Evolutionary conservation across 78 protist species (phyloP), one percentile per base, ranked within the genome.

Genomic region (Dictyostelium intermedium): DNA sequence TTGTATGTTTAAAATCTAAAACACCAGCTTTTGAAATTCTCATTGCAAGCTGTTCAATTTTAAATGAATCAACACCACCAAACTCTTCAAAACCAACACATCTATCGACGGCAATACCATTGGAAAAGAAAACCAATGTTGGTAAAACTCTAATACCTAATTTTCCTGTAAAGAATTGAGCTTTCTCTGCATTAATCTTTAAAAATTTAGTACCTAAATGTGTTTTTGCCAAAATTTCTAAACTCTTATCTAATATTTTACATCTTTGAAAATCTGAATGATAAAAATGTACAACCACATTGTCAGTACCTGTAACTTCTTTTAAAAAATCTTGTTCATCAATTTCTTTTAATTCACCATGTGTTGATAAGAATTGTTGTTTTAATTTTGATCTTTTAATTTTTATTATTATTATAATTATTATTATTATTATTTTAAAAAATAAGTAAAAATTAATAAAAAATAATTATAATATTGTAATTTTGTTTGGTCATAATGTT

Each of bases 11-110:
- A 20, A 89, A 47, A 25, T 85, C 83, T 20, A 93, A 35, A 34
- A 86, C 82, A 76, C 93, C 93, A 8, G 89, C 43, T 56, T 76
- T 61, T 9, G 87, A 91, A 7, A 95, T 43, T 32, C 97, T 85
- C 34, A 39, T 85, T 63, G 95, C 97, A 8, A 95, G 50, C 18
- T 7, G 39, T 14, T 66, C 85, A 35, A 85, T 92, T 43, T 63
- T 45, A 53, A 95, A 95, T 78, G 91, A 91, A 43, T 97, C 98
- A 1, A 1, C 16, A 60, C 95, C 96, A 35, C 97, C 96, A 20
- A 95, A 56, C 11, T 93, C 97, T 10, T 97, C 98, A 63, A 93
- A 97, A 10, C 98, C 98, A 14, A 95, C 92, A 18, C 95, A 76
- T 23, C 95, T 56, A 77, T 97, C 98, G 0, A 94, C 84, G 13